A percentile compares a stretch with the other conserved stretches of the same genome.
These are phyloP conservation scores for Panicum hallii DNA, from an alignment of 202 grass and related monocot species.

Conservation along the genomic window DNA sequence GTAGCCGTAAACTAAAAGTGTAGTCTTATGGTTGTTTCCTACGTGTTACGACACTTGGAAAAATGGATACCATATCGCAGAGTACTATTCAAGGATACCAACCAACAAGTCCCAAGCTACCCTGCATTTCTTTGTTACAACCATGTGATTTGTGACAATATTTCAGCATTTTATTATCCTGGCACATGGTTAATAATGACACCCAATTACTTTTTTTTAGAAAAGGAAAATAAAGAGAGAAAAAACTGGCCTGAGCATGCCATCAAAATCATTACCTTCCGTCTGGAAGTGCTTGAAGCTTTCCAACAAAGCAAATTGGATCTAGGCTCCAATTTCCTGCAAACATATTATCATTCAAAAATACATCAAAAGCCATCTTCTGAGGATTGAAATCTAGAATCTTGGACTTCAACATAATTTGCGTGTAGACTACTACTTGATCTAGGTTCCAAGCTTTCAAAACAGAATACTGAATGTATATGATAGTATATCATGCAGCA, in stretches of 20 bases:
- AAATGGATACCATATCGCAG: neutral
- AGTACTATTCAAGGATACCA: slow-evolving; percentile 9
- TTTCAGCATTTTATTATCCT: slow-evolving; percentile 6
- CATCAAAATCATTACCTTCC: slow-evolving; percentile 65
- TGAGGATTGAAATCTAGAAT: slow-evolving; percentile 36
- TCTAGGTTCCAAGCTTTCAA: slow-evolving; percentile 1
- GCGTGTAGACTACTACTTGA: slow-evolving; percentile 17
- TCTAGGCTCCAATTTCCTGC: slow-evolving; percentile 90
- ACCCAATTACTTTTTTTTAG: neutral
- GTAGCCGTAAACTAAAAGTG: neutral
- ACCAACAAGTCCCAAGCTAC: neutral
- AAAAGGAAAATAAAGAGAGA: neutral
- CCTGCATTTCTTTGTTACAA: neutral
- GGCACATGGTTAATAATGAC: neutral
- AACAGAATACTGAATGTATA: neutral
- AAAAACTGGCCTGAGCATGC: neutral
- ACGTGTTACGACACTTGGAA: neutral
- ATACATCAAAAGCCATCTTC: slow-evolving; percentile 24
- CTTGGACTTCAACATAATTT: neutral
- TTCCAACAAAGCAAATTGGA: slow-evolving; percentile 90
- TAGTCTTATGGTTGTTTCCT: neutral
- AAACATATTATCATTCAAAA: slow-evolving; percentile 48
- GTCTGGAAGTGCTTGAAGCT: slow-evolving; percentile 61
- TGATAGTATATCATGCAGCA: neutral
- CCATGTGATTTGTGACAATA: slow-evolving; percentile 18